A percentile compares a stretch with the other conserved stretches of the same genome.
Conservation (phyloP, 2,329 filamentous ascomycete genomes). For the Aspergillus novofumigatus region DNA sequence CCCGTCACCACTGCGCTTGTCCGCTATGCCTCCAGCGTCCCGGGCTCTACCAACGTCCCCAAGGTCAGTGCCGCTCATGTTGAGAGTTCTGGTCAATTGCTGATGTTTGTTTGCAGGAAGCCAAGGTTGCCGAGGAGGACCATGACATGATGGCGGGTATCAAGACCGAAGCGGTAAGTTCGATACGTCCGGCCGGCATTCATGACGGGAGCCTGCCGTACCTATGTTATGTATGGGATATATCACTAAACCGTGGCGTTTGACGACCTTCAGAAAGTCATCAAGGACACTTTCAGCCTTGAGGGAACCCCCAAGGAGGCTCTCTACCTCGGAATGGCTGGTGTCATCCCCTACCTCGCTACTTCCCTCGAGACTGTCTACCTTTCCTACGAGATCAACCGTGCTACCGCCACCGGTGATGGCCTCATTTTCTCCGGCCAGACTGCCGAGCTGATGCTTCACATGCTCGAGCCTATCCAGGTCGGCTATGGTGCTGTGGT, state of each 20-base stretch:
- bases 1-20: slow-evolving; percentile 47
- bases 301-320: slow-evolving; percentile 63
- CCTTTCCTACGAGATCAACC: slow-evolving; percentile 78
- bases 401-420: slow-evolving; percentile 56
- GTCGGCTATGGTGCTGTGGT: slow-evolving; percentile 85
- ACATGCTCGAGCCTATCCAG: slow-evolving; percentile 78
- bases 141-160: slow-evolving; percentile 51
- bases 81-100: slow-evolving; percentile 39
- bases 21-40: slow-evolving; percentile 43
- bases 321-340: slow-evolving; percentile 66
- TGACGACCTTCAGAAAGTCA: slow-evolving; percentile 48
- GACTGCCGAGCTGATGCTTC: slow-evolving; percentile 67
- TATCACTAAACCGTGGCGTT: slow-evolving; percentile 6
- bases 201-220: background rate
- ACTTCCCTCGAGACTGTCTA: slow-evolving; percentile 80
- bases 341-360: slow-evolving; percentile 77
- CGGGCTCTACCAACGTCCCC: slow-evolving; percentile 29
- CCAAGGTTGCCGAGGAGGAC: slow-evolving; percentile 34
- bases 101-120: slow-evolving; percentile 43
- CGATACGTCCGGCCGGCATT: background rate
- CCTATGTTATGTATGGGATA: background rate
- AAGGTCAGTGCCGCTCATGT: slow-evolving; percentile 43
- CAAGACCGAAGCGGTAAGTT: slow-evolving; percentile 56
- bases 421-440: slow-evolving; percentile 65
- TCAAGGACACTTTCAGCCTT: slow-evolving; percentile 67